Percentiles rank a stretch among this genome's conserved stretches.
These are phyloP conservation scores for Ustilago nuda DNA, from an alignment of 1,284 basidiomycete genomes.

Conservation along the genomic window DNA sequence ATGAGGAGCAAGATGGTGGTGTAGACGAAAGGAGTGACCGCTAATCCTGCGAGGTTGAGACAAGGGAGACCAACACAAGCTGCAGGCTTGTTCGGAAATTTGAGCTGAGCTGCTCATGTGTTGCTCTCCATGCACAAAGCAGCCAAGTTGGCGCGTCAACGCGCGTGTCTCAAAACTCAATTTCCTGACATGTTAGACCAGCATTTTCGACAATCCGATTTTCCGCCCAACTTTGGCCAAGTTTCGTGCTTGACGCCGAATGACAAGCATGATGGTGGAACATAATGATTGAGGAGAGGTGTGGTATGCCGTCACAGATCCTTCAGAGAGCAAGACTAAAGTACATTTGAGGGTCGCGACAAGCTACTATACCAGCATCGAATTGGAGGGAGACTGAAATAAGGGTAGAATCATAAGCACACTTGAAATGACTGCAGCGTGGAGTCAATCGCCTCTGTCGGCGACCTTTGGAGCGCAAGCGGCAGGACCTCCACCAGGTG, in stretches of 20 bases:
- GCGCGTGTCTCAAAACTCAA: background rate
- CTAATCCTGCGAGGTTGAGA: slow-evolving; percentile 1
- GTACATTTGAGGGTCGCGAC: background rate
- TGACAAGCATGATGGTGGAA: background rate
- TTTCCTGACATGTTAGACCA: background rate
- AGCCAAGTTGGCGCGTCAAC: slow-evolving; percentile 12
- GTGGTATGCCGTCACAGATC: slow-evolving; percentile 2
- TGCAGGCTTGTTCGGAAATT: slow-evolving; percentile 6
- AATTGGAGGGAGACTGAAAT: background rate
- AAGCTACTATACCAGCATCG: too few relatives aligned
- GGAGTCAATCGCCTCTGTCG: background rate
- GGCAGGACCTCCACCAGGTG: slow-evolving; percentile 18
- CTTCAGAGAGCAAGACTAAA: background rate
- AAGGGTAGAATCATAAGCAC: background rate
- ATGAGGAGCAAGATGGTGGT: background rate
- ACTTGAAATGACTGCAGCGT: background rate
- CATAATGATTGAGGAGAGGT: background rate
- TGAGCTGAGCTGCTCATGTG: slow-evolving; percentile 12
- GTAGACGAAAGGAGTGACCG: background rate
- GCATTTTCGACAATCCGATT: background rate
- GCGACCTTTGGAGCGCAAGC: slow-evolving; percentile 16
- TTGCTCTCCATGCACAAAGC: slow-evolving; percentile 12
- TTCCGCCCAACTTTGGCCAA: too few relatives aligned
- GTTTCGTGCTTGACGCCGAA: too few relatives aligned
- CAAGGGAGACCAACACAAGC: slow-evolving; percentile 17